phyloP scores from a whole-genome alignment of 108 stramenopile species.

The Discostella stelligeroides region DNA sequence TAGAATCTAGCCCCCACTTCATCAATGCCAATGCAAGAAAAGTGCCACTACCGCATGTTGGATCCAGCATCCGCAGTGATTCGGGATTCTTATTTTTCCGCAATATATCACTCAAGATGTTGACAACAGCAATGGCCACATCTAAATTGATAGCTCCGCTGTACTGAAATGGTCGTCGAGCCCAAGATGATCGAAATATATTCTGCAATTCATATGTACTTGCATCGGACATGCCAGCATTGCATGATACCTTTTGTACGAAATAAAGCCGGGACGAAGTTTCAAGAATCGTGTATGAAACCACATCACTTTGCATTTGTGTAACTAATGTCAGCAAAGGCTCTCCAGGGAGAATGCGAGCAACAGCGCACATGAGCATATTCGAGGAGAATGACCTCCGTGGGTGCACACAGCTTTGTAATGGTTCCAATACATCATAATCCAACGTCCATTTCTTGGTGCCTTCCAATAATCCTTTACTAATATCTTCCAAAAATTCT shows the following conservation, averaged over 20 bases:
- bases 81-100: neutral
- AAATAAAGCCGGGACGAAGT: constrained; percentile 18
- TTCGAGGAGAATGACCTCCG: constrained; percentile 47
- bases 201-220: neutral
- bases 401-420: constrained; percentile 9
- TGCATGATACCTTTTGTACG: constrained; percentile 7
- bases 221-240: neutral
- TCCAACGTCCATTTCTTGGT: constrained; percentile 18
- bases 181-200: constrained; percentile 43
- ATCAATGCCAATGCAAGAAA: constrained; percentile 61
- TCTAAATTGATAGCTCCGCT: constrained; percentile 68
- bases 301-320: constrained; percentile 18
- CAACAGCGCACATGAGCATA: constrained; percentile 55
- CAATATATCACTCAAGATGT: constrained; percentile 47
- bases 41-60: constrained; percentile 71
- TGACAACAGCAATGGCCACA: constrained; percentile 53
- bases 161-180: constrained; percentile 71
- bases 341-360: constrained; percentile 50
- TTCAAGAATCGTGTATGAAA: constrained; percentile 49
- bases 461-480: neutral
- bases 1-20: constrained; percentile 17
- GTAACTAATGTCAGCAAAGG: constrained; percentile 32
- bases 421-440: constrained; percentile 38
- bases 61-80: constrained; percentile 53
- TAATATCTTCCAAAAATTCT: constrained; percentile 24